These are phyloP conservation scores for Gomphus bonarii DNA, from an alignment of 1,284 basidiomycete species.

Conservation along the genomic window DNA sequence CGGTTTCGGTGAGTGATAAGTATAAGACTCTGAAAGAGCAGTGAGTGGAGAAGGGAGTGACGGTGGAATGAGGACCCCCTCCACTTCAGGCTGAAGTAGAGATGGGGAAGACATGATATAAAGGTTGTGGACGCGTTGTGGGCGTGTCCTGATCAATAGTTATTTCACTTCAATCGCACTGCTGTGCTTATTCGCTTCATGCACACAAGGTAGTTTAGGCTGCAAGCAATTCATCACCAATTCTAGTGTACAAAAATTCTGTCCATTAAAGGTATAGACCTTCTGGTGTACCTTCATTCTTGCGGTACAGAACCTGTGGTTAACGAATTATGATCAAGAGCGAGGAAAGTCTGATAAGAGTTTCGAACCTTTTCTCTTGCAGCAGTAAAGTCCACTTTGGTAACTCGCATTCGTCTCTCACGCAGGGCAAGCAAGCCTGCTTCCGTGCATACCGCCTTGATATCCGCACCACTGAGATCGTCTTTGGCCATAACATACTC, in stretches of 20 bases:
- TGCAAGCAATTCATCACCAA: neutral
- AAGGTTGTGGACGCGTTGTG: conserved; percentile 3
- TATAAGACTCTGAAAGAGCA: conserved; percentile 65
- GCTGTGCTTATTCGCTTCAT: neutral
- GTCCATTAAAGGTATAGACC: conserved; percentile 56
- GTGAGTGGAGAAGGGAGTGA: conserved; percentile 44
- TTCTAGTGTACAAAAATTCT: conserved; percentile 2
- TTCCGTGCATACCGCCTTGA: conserved; percentile 97
- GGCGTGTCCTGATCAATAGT: neutral
- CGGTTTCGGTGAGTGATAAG: conserved; percentile 69
- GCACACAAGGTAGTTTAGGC: neutral
- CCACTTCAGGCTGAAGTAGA: neutral
- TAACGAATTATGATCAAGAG: neutral
- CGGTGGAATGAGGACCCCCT: conserved; percentile 19
- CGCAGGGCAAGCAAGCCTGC: conserved; percentile 91
- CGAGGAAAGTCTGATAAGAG: neutral
- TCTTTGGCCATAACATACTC: conserved; percentile 96
- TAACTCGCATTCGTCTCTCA: conserved; percentile 95
- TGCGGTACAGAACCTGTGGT: conserved; percentile 73
- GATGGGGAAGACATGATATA: neutral
- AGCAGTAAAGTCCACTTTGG: conserved; percentile 80
- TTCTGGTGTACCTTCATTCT: conserved; percentile 89
- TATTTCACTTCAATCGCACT: neutral
- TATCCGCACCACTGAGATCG: conserved; percentile 94
- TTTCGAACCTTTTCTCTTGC: conserved; percentile 77